Base-by-base conservation (phyloP, 2,329 filamentous ascomycete genomes). In the Penicillium aurantiogriseum region DNA sequence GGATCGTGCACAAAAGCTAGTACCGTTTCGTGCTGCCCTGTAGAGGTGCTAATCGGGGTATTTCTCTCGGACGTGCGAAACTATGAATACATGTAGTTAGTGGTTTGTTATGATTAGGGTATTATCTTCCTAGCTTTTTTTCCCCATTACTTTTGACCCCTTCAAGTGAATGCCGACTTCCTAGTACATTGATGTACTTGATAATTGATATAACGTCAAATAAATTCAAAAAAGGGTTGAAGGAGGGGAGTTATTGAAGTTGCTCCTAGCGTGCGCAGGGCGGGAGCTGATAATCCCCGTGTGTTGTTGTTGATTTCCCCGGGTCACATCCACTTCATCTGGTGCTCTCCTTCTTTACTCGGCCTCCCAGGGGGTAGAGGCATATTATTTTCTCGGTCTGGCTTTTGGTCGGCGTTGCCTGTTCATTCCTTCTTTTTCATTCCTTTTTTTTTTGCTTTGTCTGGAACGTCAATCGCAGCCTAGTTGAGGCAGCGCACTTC, bases 191-290 rank as follows among this genome's bases (percentile, higher is more conserved):
- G 5, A 44, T n/a, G 10, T 19, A 29, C 42, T 44, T 6, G 5
- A 29, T n/a, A 44, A 44, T 44, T 44, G 13, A 11, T 2, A 15
- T 5, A 33, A 35, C 5, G 44, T 27, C 40, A 9, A 52, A 33
- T 19, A 31, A 42, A 29, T 47, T 3, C 8, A 27, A 38, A 25
- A n/a, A 45, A 46, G 33, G 43, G 45, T 42, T 27, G 19, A 40
- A 47, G 35, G 46, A 49, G 31, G 49, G 49, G 36, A 57, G 27
- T 56, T 62, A 60, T 66, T 58, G 61, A 57, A 48, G 54, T 42
- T 54, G 50, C 63, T 65, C 63, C 63, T 65, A 60, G 64, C 64
- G 62, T 63, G 51, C 56, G 56, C 61, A 60, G 54, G 60, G 47
- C 52, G 48, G 48, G 52, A 46, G 61, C 55, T 57, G 43, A 46